phyloP scores from a whole-genome alignment of 2,329 filamentous ascomycete genomes.

The Colletotrichum godetiae region DNA sequence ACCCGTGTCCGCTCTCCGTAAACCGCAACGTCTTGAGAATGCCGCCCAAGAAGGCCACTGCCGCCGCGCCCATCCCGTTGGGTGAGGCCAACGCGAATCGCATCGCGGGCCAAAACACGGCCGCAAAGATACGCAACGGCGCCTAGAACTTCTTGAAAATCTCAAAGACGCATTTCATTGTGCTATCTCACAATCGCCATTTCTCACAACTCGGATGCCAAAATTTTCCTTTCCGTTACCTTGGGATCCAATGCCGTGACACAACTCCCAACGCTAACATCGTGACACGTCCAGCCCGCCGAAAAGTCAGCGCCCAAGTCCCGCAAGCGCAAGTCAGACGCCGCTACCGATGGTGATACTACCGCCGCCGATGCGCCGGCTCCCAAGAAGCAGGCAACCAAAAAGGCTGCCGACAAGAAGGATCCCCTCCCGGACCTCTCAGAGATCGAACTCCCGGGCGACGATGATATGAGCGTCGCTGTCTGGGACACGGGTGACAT shows the following conservation, averaged over 20 bases:
- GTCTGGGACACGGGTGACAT: constrained; percentile 70
- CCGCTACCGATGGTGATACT: background rate
- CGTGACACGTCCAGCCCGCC: constrained; percentile 19
- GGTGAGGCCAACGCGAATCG: constrained; percentile 21
- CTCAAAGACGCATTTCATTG: background rate
- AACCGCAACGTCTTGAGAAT: background rate
- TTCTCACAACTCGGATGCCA: background rate
- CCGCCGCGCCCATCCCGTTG: background rate
- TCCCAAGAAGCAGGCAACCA: constrained; percentile 5
- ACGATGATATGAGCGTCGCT: constrained; percentile 56
- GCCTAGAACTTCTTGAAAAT: background rate
- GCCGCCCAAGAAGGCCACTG: constrained; percentile 9
- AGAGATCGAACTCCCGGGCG: constrained; percentile 56
- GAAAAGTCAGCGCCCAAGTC: background rate
- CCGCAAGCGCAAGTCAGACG: constrained; percentile 35
- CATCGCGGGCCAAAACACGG: background rate
- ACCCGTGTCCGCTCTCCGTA: background rate
- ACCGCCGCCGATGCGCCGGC: background rate
- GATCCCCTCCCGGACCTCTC: constrained; percentile 42
- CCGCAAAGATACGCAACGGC: background rate
- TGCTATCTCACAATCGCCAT: background rate
- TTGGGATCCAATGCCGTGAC: background rate
- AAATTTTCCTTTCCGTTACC: too few species aligned
- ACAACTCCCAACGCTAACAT: background rate
- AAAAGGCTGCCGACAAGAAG: background rate